Evolutionary conservation across 495 filamentous ascomycete species (phyloP), one percentile per base, ranked within the genome.

Genomic region (Xylaria curta): DNA sequence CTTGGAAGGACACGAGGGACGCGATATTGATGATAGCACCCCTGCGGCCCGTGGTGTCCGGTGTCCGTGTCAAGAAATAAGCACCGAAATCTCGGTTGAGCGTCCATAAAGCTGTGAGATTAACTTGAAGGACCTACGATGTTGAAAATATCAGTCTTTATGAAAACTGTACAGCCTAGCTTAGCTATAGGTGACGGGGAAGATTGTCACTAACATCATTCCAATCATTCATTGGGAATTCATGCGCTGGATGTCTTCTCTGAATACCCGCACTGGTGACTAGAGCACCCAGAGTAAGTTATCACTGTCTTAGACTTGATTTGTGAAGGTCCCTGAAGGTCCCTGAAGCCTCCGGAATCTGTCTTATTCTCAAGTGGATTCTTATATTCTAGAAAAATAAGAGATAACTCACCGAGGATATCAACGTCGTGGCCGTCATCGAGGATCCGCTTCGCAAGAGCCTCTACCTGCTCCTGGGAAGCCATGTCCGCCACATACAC

Each of bases 371-470:
- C 3, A 38, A 38, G 8, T 2, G 36, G 7, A 38, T 4, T 6
- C 5, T 38, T 38, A 38, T 38, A 38, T 5, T 38, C 36, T 38
- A 6, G 8, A 38, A 38, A 38, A 9, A 38, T 9, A 38, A 38
- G 36, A 38, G 2, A 6, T 31, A 3, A 38, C 36, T 42, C 38
- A 42, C 38, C 36, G 17, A 74, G 64, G 19, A 74, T 72, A 28
- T 76, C 74, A 44, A 78, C 75, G 42, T 76, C 74, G 44, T 71
- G 69, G 24, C 69, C 69, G 68, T 79, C 73, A 74, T 74, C 64
- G 60, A 80, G 61, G 74, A 75, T 76, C 72, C 77, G 75, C 78
- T 75, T 72, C 72, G 78, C n/a, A 66, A 74, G 68, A 54, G 56
- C 64, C 72, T 70, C 71, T 61, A 81, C 75, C 60, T 75, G 40